Conservation (phyloP, 768 basidiomycete species). For the Filobasidium floriforme region DNA sequence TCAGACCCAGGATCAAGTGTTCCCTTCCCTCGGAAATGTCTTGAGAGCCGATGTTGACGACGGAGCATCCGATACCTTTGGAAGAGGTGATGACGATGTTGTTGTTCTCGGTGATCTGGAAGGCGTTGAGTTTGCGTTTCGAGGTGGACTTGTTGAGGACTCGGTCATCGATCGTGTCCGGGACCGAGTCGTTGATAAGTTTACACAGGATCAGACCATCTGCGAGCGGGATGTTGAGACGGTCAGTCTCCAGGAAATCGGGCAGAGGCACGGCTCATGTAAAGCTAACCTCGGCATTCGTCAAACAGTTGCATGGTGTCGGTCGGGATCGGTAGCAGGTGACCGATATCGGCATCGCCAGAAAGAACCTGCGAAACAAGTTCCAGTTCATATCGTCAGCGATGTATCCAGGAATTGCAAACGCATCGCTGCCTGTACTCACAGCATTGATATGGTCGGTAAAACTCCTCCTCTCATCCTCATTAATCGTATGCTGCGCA, state of each 20-base stretch:
- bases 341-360: slow-evolving; percentile 75
- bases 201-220: slow-evolving; percentile 96
- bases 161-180: slow-evolving; percentile 97
- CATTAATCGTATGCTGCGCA: slow-evolving; percentile 93
- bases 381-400: not conserved
- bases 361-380: slow-evolving; percentile 63
- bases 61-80: slow-evolving; percentile 95
- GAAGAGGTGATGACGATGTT: slow-evolving; percentile 98
- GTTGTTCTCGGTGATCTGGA: slow-evolving; percentile 99
- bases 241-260: not conserved
- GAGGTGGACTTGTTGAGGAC: slow-evolving; percentile 77
- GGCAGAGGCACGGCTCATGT: not conserved
- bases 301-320: slow-evolving; percentile 98
- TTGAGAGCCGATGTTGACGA: slow-evolving; percentile 92
- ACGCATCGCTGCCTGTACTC: slow-evolving; percentile 36
- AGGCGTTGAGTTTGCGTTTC: slow-evolving; percentile 65
- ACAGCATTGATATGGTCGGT: slow-evolving; percentile 98
- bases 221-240: slow-evolving; percentile 24
- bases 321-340: slow-evolving; percentile 82
- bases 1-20: slow-evolving; percentile 92
- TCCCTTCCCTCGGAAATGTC: slow-evolving; percentile 90
- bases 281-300: slow-evolving; percentile 60
- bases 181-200: slow-evolving; percentile 95
- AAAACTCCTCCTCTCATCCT: slow-evolving; percentile 89
- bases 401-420: not conserved